These are phyloP conservation scores for Vitis hybrid DNA, from an alignment of 177 flowering plant genomes.

Conservation along the genomic window DNA sequence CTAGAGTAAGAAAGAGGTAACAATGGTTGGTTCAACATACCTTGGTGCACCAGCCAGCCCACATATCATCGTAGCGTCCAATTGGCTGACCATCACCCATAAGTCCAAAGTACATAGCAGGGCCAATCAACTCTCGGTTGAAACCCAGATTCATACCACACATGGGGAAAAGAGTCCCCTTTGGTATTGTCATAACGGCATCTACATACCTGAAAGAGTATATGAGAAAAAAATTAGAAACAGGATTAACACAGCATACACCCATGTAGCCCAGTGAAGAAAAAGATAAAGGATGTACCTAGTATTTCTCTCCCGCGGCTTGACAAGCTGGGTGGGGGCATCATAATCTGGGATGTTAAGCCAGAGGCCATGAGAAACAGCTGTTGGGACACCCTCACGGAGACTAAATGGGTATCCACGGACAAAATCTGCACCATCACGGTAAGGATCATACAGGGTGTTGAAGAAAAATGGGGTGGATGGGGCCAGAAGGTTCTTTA, in stretches of 20 bases:
- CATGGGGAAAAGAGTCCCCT: slow-evolving; percentile 82
- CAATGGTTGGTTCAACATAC: slow-evolving; percentile 23
- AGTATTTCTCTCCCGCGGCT: slow-evolving; percentile 68
- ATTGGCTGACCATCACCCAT: slow-evolving; percentile 94
- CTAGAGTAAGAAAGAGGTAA: neutral
- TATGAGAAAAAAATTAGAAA: neutral
- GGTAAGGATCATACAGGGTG: slow-evolving; percentile 80
- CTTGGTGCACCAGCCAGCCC: slow-evolving; percentile 92
- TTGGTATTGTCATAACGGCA: slow-evolving; percentile 75
- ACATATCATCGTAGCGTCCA: slow-evolving; percentile 88
- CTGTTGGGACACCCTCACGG: slow-evolving; percentile 76
- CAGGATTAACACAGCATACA: neutral
- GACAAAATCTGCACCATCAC: slow-evolving; percentile 84
- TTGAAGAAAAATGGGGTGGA: slow-evolving; percentile 83
- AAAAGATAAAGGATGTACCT: slow-evolving; percentile 29
- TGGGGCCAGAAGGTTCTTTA: slow-evolving; percentile 65
- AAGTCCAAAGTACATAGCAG: slow-evolving; percentile 93
- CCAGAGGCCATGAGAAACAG: slow-evolving; percentile 85
- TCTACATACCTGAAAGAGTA: slow-evolving; percentile 61
- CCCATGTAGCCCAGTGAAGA: no score
- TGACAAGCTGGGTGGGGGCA: slow-evolving; percentile 82
- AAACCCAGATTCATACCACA: slow-evolving; percentile 82
- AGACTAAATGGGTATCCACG: slow-evolving; percentile 89
- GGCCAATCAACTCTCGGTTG: slow-evolving; percentile 79
- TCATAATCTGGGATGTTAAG: slow-evolving; percentile 82